phyloP scores from a whole-genome alignment of 2,329 filamentous ascomycete species.

The Botrytis medusae region DNA sequence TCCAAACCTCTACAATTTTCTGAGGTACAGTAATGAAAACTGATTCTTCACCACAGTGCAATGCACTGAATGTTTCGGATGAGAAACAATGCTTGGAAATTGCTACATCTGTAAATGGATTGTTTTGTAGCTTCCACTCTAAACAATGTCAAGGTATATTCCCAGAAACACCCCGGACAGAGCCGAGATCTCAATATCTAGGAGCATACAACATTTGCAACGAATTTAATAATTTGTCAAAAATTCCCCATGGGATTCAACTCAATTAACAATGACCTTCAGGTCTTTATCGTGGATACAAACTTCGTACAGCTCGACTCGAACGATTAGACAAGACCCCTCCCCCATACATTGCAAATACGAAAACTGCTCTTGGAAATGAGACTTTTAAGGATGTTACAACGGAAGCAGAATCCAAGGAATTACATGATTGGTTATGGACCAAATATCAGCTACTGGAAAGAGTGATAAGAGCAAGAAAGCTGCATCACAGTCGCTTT shows the following conservation, averaged over 20 bases:
- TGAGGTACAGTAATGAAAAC: not conserved
- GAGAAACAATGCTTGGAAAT: conserved; percentile 40
- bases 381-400: conserved; percentile 44
- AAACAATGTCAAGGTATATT: conserved; percentile 43
- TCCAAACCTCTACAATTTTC: not conserved
- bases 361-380: conserved; percentile 43
- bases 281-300: conserved; percentile 51
- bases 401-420: conserved; percentile 42
- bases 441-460: conserved; percentile 40
- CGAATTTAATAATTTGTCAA: too few species aligned
- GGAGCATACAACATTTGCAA: not conserved
- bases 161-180: not conserved
- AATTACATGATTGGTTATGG: conserved; percentile 46
- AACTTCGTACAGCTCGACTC: conserved; percentile 47
- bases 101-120: conserved; percentile 44
- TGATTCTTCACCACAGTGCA: conserved; percentile 22
- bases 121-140: conserved; percentile 46
- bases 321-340: conserved; percentile 41
- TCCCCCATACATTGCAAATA: conserved; percentile 43
- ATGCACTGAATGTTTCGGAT: conserved; percentile 43
- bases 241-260: not conserved
- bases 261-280: not conserved
- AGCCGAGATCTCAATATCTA: not conserved
- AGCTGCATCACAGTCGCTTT: conserved; percentile 46
- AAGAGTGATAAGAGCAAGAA: conserved; percentile 45